Percentiles rank a stretch among this genome's conserved stretches.
Conservation (phyloP, 2,329 filamentous ascomycete genomes). For the Albifimbria verrucaria region DNA sequence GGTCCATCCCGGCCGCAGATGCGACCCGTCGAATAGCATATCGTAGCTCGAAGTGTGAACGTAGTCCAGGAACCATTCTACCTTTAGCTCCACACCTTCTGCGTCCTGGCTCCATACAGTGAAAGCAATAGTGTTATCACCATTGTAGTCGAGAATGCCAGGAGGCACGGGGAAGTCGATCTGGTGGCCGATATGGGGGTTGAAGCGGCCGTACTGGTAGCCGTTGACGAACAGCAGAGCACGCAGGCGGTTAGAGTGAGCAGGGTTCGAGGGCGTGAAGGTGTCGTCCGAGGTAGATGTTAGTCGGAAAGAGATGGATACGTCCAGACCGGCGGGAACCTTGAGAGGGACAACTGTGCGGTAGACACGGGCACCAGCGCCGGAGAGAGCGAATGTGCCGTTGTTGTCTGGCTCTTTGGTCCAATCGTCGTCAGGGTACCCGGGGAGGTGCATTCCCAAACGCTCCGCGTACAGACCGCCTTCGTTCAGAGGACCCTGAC, state of each 20-base stretch:
- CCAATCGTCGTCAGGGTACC: slow-evolving; percentile 48
- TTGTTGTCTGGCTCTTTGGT: slow-evolving; percentile 17
- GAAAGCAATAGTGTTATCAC: slow-evolving; percentile 54
- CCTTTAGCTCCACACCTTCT: slow-evolving; percentile 44
- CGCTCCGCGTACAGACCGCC: slow-evolving; percentile 57
- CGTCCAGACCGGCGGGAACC: slow-evolving; percentile 49
- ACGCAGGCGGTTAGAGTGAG: slow-evolving; percentile 36
- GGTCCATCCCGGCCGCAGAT: slow-evolving; percentile 50
- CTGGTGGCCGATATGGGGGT: slow-evolving; percentile 60
- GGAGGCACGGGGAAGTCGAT: slow-evolving; percentile 57
- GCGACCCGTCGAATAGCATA: slow-evolving; percentile 42
- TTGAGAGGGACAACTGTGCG: slow-evolving; percentile 48
- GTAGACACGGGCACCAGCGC: slow-evolving; percentile 54
- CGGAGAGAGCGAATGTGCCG: slow-evolving; percentile 37
- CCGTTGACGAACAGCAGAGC: slow-evolving; percentile 62
- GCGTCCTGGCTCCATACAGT: slow-evolving; percentile 58
- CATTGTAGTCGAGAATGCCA: slow-evolving; percentile 55
- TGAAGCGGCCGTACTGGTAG: slow-evolving; percentile 60
- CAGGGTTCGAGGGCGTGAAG: slow-evolving; percentile 26
- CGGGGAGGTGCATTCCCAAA: slow-evolving; percentile 56
- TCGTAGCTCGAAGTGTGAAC: slow-evolving; percentile 50
- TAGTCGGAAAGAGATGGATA: slow-evolving; percentile 53
- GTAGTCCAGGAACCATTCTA: slow-evolving; percentile 53
- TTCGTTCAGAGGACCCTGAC: slow-evolving; percentile 55
- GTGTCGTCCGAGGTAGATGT: slow-evolving; percentile 39